phyloP scores from a whole-genome alignment of 805 yeast genomes.

The Candida boleticola region DNA sequence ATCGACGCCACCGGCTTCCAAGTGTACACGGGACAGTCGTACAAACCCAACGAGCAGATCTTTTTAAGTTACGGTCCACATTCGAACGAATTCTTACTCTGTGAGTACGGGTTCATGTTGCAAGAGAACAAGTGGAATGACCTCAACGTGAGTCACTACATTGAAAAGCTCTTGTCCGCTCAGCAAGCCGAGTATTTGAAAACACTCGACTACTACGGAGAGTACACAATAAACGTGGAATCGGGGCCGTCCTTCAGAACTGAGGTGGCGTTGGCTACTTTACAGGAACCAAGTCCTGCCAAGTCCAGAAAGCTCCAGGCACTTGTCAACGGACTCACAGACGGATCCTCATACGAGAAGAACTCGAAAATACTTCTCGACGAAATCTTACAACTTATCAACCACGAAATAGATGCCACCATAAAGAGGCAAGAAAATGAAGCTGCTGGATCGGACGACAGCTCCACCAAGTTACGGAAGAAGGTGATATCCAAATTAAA shows the following conservation, averaged over 20 bases:
- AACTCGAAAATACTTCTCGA: slow-evolving; percentile 27
- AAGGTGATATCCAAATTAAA: slow-evolving; percentile 23
- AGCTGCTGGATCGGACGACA: slow-evolving; percentile 10
- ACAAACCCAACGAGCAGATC: slow-evolving; percentile 52
- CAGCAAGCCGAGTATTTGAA: slow-evolving; percentile 47
- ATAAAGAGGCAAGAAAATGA: too few species aligned
- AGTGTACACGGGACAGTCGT: slow-evolving; percentile 34
- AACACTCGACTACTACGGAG: slow-evolving; percentile 61
- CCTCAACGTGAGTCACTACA: slow-evolving; percentile 55
- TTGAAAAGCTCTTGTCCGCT: slow-evolving; percentile 34
- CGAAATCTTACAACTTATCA: slow-evolving; percentile 30
- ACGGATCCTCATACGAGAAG: slow-evolving; percentile 39
- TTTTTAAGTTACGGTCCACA: slow-evolving; percentile 85
- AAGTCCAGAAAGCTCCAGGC: slow-evolving; percentile 33
- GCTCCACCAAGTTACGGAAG: slow-evolving; percentile 14
- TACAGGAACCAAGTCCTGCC: slow-evolving; percentile 35
- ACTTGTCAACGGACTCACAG: slow-evolving; percentile 46
- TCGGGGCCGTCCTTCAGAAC: slow-evolving; percentile 68
- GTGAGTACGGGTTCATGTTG: slow-evolving; percentile 84
- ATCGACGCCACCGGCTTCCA: slow-evolving; percentile 50
- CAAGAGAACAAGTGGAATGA: slow-evolving; percentile 63
- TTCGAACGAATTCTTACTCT: slow-evolving; percentile 72
- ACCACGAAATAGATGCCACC: too few species aligned
- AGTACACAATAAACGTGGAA: slow-evolving; percentile 58
- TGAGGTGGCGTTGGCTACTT: slow-evolving; percentile 67